Evolutionary conservation across 768 basidiomycete genomes (phyloP), one percentile per base, ranked within the genome.

Genomic region (Boletus sensibilis): DNA sequence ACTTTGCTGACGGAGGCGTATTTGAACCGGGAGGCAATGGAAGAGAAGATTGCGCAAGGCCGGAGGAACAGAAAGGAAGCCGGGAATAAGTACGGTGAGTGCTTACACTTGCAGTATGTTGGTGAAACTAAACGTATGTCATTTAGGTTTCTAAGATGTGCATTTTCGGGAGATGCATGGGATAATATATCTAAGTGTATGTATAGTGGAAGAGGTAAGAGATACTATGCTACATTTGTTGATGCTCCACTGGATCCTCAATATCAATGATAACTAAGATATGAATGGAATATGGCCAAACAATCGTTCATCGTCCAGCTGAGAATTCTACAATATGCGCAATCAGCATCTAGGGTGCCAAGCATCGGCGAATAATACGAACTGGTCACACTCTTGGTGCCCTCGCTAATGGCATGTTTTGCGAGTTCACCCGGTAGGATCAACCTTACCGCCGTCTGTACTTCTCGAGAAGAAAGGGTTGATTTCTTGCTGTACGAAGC

Each of bases 71-170:
- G 91, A 58, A 94, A 94, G 69, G 90, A 92, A 66, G 91, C 92
- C 0, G 92, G 92, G 11, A 93, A 91, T 73, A 94, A 94, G 79
- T 94, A 94, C 63, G 92, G 92, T 87, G 63, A 57, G 80, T 74
- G n/a, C 29, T 45, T 33, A 1, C 9, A 3, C n/a, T 27, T 9
- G 13, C 3, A 4, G 7, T 21, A 12, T 18, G 2, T 27, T 21
- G 8, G 4, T 1, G 8, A n/a, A 11, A 23, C 34, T 55, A 6
- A 58, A 23, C 10, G 12, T 33, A 13, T 29, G 21, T 10, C 9
- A 25, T 50, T 5, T 39, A 70, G 70, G 69, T 21, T 71, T 71
- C 58, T 71, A 62, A 41, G 50, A 8, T 34, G 1, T 39, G 23
- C 4, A 9, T 52, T 38, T n/a, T 4, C 31, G 14, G 11, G 16